phyloP scores from a whole-genome alignment of 1,284 basidiomycete species.

The Paramarasmius palmivorus region DNA sequence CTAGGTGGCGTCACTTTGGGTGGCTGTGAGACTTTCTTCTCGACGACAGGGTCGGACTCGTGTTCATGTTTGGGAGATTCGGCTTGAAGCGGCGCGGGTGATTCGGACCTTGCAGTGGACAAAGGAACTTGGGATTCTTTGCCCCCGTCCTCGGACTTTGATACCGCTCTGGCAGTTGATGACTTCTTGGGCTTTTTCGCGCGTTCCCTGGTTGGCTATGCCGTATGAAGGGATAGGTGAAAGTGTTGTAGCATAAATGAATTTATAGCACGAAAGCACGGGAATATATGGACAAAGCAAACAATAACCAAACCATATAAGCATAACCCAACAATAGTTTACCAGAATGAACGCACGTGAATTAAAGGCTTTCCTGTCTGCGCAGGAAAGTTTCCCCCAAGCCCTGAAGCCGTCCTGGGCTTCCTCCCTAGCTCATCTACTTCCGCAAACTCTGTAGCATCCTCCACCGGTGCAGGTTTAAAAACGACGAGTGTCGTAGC shows the following conservation, averaged over 20 bases:
- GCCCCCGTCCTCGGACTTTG: conserved; percentile 8
- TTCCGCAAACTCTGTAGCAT: conserved; percentile 23
- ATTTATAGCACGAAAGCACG: conserved; percentile 27
- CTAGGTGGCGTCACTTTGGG: neutral
- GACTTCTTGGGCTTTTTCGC: conserved; percentile 62
- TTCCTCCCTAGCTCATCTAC: conserved; percentile 65
- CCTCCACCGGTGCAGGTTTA: conserved; percentile 30
- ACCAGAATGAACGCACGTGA: conserved; percentile 82
- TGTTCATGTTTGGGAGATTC: neutral
- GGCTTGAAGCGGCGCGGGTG: neutral
- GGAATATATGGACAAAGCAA: conserved; percentile 28
- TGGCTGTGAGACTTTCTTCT: neutral
- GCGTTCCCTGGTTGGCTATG: conserved; percentile 70
- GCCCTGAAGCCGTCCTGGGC: conserved; percentile 12
- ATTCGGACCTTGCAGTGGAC: neutral
- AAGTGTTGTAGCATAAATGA: conserved; percentile 21
- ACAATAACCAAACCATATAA: conserved; percentile 35
- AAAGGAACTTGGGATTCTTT: conserved; percentile 9
- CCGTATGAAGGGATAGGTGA: conserved; percentile 19
- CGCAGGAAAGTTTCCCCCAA: conserved; percentile 35
- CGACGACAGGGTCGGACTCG: neutral
- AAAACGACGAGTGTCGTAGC: conserved; percentile 47
- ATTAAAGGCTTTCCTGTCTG: conserved; percentile 63
- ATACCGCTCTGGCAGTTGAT: neutral
- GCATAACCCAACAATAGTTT: conserved; percentile 44